Evolutionary conservation across 345 rosid genomes (phyloP), one percentile per base, ranked within the genome.

Genomic region (Orychophragmus violaceus): DNA sequence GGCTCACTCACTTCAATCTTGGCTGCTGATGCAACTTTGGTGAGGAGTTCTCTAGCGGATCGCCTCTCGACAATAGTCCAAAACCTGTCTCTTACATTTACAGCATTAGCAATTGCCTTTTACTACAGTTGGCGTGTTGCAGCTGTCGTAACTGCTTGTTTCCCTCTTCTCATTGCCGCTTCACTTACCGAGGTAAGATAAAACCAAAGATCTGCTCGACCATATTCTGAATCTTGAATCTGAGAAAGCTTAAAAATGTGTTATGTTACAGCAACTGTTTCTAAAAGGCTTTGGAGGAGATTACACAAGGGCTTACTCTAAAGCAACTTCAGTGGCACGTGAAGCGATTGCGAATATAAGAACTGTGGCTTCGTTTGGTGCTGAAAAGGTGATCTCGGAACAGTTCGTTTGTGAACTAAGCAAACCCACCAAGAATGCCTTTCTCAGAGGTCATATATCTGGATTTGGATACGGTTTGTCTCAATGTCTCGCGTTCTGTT

Each of bases 201-300:
- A 79, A 72, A 41, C 0, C 8, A 37, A 64, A 27, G 16, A 21
- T 8, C 7, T 8, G 9, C 5, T 64, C 42, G 49, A 29, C 25
- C 6, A 51, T 3, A 28, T 30, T 23, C 5, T 52, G 11, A 30
- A n/a, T 59, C 3, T 24, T 39, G 41, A 66, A 27, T 21, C 39
- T 51, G 4, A 32, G 28, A 25, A 42, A 27, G 7, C 19, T 24
- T 35, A n/a, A 12, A 33, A 85, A 4, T 33, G 28, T 32, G n/a
- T 3, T 57, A 16, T 68, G 19, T 21, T 70, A 35, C 84, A 86
- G 93, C 85, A 85, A 85, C 68, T 91, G 9, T 91, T 88, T 78
- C 80, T 88, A 6, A 86, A 83, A 66, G 97, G 97, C 25, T 88
- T 91, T 6, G 89, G 89, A 55, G 96, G 96, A 72, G 85, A 88